Evolutionary conservation across 140 eudicot species (phyloP).

Genomic region (Bidens hawaiensis): DNA sequence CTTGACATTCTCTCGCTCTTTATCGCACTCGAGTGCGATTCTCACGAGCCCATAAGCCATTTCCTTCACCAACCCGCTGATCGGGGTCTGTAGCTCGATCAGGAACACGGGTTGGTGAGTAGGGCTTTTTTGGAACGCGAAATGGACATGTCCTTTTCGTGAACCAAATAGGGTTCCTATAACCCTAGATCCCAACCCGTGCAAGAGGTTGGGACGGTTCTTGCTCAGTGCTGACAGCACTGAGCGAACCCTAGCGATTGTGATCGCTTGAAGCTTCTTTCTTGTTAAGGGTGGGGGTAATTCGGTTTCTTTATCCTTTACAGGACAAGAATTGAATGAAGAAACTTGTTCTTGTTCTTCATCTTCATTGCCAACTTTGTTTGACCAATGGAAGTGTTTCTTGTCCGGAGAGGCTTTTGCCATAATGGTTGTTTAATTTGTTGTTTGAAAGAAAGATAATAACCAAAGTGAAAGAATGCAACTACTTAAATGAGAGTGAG

Average conservation of each 20-base stretch:
- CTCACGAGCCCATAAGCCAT: conserved; percentile 85
- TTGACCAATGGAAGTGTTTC: conserved; percentile 68
- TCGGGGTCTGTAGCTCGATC: conserved; percentile 77
- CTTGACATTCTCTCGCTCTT: too few species aligned
- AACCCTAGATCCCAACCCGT: conserved; percentile 51
- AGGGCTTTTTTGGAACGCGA: conserved; percentile 60
- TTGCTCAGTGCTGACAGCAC: conserved; percentile 39
- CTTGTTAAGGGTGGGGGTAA: conserved; percentile 33
- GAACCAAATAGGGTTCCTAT: conserved; percentile 76
- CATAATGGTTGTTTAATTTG: conserved; percentile 54
- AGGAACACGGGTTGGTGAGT: conserved; percentile 54
- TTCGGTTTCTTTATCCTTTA: conserved; percentile 21
- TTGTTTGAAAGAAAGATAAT: conserved; percentile 38
- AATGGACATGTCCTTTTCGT: conserved; percentile 71
- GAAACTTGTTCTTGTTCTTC: conserved; percentile 27
- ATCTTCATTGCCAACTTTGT: conserved; percentile 59
- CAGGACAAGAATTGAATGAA: conserved; percentile 20
- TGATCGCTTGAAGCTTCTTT: conserved; percentile 59
- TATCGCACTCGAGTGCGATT: conserved; percentile 67
- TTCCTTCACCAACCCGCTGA: conserved; percentile 59
- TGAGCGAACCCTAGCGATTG: conserved; percentile 50
- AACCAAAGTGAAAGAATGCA: conserved; percentile 21
- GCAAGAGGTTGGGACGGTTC: conserved; percentile 31
- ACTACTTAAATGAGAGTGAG: conserved; percentile 33
- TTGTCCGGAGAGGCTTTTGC: conserved; percentile 58